phyloP scores from a whole-genome alignment of 2,329 filamentous ascomycete species.

The Penicillium thymicola region DNA sequence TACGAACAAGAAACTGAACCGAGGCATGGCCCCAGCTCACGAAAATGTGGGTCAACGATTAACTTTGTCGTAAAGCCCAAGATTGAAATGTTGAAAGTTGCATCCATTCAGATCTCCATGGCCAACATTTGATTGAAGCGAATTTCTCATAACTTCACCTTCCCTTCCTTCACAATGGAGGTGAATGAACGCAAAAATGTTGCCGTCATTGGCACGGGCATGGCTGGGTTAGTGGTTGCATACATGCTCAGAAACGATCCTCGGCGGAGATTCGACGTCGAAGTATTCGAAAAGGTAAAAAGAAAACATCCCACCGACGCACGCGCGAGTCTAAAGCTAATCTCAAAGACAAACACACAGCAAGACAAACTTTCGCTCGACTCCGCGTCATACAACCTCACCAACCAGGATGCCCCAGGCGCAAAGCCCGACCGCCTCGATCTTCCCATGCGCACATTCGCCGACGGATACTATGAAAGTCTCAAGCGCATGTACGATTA shows the following conservation, averaged over 20 bases:
- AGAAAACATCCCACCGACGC: not conserved
- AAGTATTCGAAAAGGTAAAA: conserved; percentile 47
- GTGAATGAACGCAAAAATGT: conserved; percentile 24
- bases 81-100: not conserved
- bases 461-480: conserved; percentile 54
- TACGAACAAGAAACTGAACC: not conserved
- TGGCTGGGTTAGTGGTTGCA: conserved; percentile 49
- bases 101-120: not conserved
- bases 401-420: conserved; percentile 16
- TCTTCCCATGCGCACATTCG: conserved; percentile 53
- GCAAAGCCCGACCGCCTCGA: conserved; percentile 33
- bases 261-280: conserved; percentile 41
- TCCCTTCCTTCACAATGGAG: not conserved
- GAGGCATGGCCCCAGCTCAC: not conserved
- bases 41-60: not conserved
- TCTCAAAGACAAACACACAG: conserved; percentile 25
- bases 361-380: conserved; percentile 46
- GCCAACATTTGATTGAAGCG: not conserved
- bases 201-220: conserved; percentile 49
- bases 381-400: conserved; percentile 43
- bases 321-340: not conserved
- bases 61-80: not conserved
- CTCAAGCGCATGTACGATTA: conserved; percentile 56
- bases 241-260: conserved; percentile 45
- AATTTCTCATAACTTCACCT: not conserved